Base-by-base conservation (phyloP, 2,329 filamentous ascomycete species). In the Phaeosphaeria sp. region DNA sequence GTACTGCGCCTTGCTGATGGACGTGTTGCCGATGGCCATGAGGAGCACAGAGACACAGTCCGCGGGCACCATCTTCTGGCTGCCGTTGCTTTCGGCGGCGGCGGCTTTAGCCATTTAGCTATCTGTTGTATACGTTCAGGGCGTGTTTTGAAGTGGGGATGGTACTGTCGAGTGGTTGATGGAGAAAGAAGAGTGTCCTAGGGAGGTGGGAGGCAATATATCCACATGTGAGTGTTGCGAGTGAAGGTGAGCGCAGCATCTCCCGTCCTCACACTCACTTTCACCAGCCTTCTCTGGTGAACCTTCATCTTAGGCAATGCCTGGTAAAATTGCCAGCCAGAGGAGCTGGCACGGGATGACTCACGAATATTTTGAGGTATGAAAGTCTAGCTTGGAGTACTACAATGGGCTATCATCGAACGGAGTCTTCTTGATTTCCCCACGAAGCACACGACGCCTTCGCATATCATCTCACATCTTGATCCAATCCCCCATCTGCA, bases 401-500 rank as follows among this genome's bases (percentile, higher is more conserved):
- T 8, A 36, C 30, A 36, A 36, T 36, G 17, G 8, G 33, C 7
- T 7, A n/a, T n/a, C n/a, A n/a, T n/a, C n/a, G 39, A 8, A 43
- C 39, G 6, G 9, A 6, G 8, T 18, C 17, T n/a, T 43, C 9
- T 17, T 18, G 21, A 43, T 18, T 18, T 20, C 15, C 39, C n/a
- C 30, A 36, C 7, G 7, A 36, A 36, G 30, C 30, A n/a, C n/a
- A n/a, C 30, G 30, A 42, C n/a, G n/a, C 13, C 7, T 11, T 27
- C 21, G 17, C 39, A 18, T 6, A 8, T 6, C 6, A 13, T 24
- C 17, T 49, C 39, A 59, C 30, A 49, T 55, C 24, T 68, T 47
- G 6, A 60, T 49, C 64, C 65, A 70, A 40, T 71, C 64, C 6
- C 68, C 74, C 68, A 77, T 74, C 33, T 75, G 60, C 59, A 64